Conservation (phyloP, 345 rosid genomes). For the Syzygium aromaticum region DNA sequence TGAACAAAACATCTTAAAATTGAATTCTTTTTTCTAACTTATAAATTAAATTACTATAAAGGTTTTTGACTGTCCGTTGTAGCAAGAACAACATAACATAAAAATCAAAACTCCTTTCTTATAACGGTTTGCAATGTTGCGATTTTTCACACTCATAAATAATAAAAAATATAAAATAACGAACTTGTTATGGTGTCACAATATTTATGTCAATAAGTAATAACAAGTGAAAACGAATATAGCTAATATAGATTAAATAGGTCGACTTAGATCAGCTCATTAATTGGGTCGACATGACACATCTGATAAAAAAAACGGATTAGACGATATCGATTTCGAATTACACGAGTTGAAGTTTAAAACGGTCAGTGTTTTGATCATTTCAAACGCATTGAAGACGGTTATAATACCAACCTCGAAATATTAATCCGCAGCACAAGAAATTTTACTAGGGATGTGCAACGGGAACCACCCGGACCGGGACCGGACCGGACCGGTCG, state of each 20-base stretch:
- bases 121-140: fast-evolving
- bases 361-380: background rate
- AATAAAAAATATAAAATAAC: background rate
- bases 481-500: no score
- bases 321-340: no score
- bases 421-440: background rate
- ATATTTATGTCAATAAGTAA: fast-evolving
- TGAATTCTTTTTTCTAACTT: background rate
- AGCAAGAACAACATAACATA: background rate
- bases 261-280: background rate
- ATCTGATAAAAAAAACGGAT: no score
- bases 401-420: no score
- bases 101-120: background rate
- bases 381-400: background rate
- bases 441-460: no score
- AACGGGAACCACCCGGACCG: no score
- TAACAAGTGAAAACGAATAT: background rate
- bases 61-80: background rate
- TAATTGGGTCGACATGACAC: background rate
- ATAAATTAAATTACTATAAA: background rate
- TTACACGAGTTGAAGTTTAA: background rate
- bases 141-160: background rate
- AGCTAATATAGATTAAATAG: background rate
- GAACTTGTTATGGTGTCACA: background rate
- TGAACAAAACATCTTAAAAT: background rate